These are phyloP conservation scores for Tolypocladium guangdongense DNA, from an alignment of 2,329 filamentous ascomycete genomes.

Conservation along the genomic window DNA sequence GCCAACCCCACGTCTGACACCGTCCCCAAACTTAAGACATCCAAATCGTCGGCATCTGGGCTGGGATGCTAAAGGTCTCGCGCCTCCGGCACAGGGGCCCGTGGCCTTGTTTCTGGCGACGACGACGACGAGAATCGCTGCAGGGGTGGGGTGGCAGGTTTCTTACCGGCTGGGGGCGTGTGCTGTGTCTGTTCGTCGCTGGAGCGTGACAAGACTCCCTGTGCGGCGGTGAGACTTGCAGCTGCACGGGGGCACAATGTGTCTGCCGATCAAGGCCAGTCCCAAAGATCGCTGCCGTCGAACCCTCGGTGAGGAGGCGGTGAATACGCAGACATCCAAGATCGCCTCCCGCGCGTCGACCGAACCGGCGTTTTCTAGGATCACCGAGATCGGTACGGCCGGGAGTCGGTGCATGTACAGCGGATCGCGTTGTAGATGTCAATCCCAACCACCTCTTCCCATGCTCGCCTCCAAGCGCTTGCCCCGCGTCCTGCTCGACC, in stretches of 20 bases:
- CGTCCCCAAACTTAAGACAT: not conserved
- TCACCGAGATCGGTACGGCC: not conserved
- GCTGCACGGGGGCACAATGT: not conserved
- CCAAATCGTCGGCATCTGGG: not conserved
- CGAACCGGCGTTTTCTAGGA: not conserved
- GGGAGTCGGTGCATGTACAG: not conserved
- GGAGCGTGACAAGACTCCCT: not conserved
- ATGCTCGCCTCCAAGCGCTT: not conserved
- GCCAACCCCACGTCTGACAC: not conserved
- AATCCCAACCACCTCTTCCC: not conserved
- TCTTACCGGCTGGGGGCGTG: not conserved
- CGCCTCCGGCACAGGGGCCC: not conserved
- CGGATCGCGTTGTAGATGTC: not conserved
- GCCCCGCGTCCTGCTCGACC: not conserved
- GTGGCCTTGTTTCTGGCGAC: not conserved
- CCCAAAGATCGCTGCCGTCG: not conserved
- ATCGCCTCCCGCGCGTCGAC: not conserved
- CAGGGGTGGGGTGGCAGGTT: not conserved
- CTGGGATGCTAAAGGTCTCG: not conserved
- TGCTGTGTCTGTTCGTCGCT: not conserved
- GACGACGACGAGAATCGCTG: not conserved
- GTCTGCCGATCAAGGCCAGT: not conserved
- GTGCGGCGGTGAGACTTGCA: not conserved
- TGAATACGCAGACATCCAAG: not conserved
- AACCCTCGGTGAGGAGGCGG: not conserved